Base-by-base conservation (phyloP, 2,329 filamentous ascomycete genomes). In the Colletotrichum sp. region DNA sequence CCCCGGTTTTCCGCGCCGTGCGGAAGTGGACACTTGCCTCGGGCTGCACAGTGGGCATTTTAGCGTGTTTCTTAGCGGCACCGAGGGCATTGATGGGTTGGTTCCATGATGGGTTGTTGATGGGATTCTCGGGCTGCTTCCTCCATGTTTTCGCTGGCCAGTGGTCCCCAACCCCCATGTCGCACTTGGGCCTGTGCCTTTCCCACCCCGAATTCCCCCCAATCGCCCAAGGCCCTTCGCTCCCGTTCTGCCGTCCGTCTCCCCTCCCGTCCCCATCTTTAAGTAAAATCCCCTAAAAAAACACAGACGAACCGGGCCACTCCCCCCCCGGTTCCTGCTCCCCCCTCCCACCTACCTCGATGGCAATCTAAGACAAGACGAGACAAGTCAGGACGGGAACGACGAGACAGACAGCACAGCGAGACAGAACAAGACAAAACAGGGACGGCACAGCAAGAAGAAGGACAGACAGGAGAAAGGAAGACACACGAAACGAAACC, bases 331-430 rank as follows among this genome's bases (percentile, higher is more conserved):
- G 10, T 9, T 21, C 28, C 18, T 34, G 13, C 57, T 44, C 8
- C 65, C 44, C 13, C 44, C 30, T n/a, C 52, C 34, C n/a, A 21
- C 49, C 60, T 34, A 65, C 21, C 52, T 39, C 28, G 39, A 69
- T 52, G 55, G n/a, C 68, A 55, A 60, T 55, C 72, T 55, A 67
- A 68, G 72, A 72, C 72, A 63, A 75, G 62, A 67, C 36, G 69
- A 75, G 63, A 66, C 69, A 62, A 60, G 49, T 60, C 30, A 59
- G 44, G 5, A 69, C 57, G 26, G 44, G 44, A 52, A 32, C 57
- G 26, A 12, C 21, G 24, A 28, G 57, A 26, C 57, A 28, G 57
- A 30, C 21, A 21, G 44, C n/a, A 16, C 12, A 12, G 24, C 26
- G 39, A 55, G 64, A 34, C 65, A 21, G 21, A 44, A 30, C 55